These are phyloP conservation scores for Pleurotus eryngii DNA, from an alignment of 768 basidiomycete species.

Conservation along the genomic window DNA sequence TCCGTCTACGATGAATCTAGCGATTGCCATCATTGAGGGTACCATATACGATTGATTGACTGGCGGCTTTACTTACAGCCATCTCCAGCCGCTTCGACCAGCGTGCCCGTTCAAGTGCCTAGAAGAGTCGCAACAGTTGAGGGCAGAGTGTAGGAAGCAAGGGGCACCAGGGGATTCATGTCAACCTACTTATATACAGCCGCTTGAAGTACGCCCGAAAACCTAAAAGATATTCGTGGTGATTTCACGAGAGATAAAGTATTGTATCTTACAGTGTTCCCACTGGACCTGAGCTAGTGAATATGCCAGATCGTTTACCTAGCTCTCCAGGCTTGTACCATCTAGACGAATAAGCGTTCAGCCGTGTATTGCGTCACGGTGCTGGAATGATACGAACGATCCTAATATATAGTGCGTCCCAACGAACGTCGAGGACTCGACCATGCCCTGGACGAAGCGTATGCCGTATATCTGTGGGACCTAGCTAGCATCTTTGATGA, in stretches of 20 bases:
- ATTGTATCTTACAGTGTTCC: conserved; percentile 51
- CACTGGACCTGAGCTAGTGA: conserved; percentile 58
- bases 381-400: conserved; percentile 41
- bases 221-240: conserved; percentile 30
- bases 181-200: conserved; percentile 49
- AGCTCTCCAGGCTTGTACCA: conserved; percentile 74
- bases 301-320: conserved; percentile 70
- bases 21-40: too few species aligned
- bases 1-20: conserved; percentile 65
- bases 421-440: conserved; percentile 74
- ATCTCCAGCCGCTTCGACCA: conserved; percentile 65
- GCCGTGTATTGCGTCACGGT: background rate
- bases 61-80: conserved; percentile 43
- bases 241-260: background rate
- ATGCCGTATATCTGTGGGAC: conserved; percentile 56
- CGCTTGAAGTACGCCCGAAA: conserved; percentile 64
- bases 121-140: background rate
- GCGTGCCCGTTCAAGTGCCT: conserved; percentile 51
- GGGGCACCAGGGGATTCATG: background rate
- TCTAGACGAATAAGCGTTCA: conserved; percentile 22
- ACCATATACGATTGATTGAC: background rate
- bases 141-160: background rate
- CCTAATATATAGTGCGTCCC: conserved; percentile 73
- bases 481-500: too few species aligned
- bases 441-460: conserved; percentile 69